Evolutionary conservation across 192 early-diverging fungal genomes (phyloP).

Genomic region (Rhizophagus sp.): DNA sequence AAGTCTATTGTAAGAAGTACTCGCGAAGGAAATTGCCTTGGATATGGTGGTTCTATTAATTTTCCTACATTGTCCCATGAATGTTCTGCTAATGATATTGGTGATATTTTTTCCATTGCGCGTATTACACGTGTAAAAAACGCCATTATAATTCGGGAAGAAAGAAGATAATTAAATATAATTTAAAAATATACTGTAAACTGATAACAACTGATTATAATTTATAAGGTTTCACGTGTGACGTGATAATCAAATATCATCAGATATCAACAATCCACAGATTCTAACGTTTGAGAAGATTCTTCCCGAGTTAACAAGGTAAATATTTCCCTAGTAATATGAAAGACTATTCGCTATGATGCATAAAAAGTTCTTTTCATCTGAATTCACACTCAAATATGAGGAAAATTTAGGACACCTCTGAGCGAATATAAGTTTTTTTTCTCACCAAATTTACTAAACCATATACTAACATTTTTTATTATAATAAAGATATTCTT

Average conservation of each 20-base stretch:
- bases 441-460: background rate
- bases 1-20: constrained; percentile 95
- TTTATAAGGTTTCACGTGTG: no score
- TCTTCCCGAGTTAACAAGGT: background rate
- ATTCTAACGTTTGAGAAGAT: background rate
- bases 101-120: constrained; percentile 83
- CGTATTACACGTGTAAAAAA: constrained; percentile 54
- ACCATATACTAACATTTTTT: no score
- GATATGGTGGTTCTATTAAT: constrained; percentile 83
- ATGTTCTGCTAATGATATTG: constrained; percentile 74
- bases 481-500: no score
- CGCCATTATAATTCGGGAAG: background rate
- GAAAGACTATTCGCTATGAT: background rate
- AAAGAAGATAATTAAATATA: no score
- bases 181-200: no score
- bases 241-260: no score
- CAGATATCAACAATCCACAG: no score
- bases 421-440: background rate
- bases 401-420: background rate
- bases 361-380: background rate
- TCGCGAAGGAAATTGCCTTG: constrained; percentile 50
- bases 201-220: no score
- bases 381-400: background rate
- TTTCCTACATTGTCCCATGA: constrained; percentile 96
- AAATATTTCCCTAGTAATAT: background rate